Percentiles rank a stretch among this genome's conserved stretches.
phyloP scores from a whole-genome alignment of 2,329 filamentous ascomycete species.

The Fusarium pseudonygamai region DNA sequence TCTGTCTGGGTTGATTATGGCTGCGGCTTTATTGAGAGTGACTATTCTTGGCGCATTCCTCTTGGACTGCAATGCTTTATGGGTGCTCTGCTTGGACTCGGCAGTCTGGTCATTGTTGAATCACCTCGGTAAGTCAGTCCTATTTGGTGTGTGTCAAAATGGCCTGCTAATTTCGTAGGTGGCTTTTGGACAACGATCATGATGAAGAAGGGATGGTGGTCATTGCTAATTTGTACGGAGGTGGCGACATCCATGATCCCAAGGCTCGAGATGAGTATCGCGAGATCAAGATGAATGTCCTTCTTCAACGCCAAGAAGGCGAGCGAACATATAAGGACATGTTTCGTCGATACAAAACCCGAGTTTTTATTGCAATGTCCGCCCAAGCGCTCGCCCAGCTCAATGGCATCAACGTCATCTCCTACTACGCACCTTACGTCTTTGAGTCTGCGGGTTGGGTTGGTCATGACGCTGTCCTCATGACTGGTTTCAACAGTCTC shows the following conservation, averaged over 20 bases:
- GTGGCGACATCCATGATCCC: constrained; percentile 91
- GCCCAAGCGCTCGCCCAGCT: constrained; percentile 95
- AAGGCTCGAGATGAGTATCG: constrained; percentile 96
- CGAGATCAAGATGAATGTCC: constrained; percentile 98
- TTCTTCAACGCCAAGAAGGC: constrained; percentile 92
- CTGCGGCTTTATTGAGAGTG: constrained; percentile 85
- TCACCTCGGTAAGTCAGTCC: constrained; percentile 78
- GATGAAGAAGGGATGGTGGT: constrained; percentile 99
- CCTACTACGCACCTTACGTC: constrained; percentile 95
- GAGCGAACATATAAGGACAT: constrained; percentile 92
- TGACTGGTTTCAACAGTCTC: constrained; percentile 94
- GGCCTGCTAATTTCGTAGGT: constrained; percentile 64
- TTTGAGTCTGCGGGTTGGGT: constrained; percentile 98
- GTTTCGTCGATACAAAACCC: constrained; percentile 91
- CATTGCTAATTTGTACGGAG: constrained; percentile 96
- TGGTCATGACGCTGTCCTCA: constrained; percentile 89
- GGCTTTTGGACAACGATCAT: constrained; percentile 96
- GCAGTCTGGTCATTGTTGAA: constrained; percentile 93
- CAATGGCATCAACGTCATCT: constrained; percentile 99
- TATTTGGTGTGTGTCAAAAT: constrained; percentile 6
- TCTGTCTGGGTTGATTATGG: constrained; percentile 99
- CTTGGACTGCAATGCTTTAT: constrained; percentile 94
- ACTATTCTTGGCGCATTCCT: constrained; percentile 91
- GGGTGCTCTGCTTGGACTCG: constrained; percentile 84
- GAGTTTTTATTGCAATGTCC: constrained; percentile 98